Conservation (phyloP, 768 basidiomycete species). For the Rhizopogon vinicolor region DNA sequence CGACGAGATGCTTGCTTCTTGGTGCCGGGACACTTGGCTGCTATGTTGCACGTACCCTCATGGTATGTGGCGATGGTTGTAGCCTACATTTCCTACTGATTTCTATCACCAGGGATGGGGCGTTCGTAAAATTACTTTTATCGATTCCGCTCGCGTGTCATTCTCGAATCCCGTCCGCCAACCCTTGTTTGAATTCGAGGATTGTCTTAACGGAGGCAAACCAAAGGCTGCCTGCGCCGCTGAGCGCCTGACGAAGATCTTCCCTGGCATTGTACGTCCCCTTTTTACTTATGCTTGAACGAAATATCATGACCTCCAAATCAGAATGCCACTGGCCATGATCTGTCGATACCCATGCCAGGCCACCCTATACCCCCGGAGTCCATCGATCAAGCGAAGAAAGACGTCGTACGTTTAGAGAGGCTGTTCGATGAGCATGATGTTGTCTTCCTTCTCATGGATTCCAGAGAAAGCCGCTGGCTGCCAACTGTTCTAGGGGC, state of each 20-base stretch:
- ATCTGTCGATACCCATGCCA: conserved; percentile 91
- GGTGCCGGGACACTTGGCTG: conserved; percentile 97
- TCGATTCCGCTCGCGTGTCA: conserved; percentile 88
- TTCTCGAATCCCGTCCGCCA: conserved; percentile 98
- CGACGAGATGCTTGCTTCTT: conserved; percentile 77
- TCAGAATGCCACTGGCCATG: conserved; percentile 78
- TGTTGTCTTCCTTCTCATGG: conserved; percentile 91
- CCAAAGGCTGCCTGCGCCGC: conserved; percentile 93
- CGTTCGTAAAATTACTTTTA: conserved; percentile 86
- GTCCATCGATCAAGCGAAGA: conserved; percentile 50
- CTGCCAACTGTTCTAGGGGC: conserved; percentile 87
- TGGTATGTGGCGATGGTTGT: conserved; percentile 48
- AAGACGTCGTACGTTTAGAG: conserved; percentile 73
- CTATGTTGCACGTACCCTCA: conserved; percentile 87
- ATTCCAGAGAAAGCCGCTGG: conserved; percentile 97
- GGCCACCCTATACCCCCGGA: conserved; percentile 83
- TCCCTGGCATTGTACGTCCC: conserved; percentile 80
- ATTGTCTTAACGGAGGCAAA: conserved; percentile 89
- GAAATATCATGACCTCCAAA: background rate
- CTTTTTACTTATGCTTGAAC: background rate
- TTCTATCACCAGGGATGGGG: conserved; percentile 79
- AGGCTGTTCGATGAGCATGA: conserved; percentile 81
- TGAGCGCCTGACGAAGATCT: conserved; percentile 78
- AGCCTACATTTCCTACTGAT: background rate
- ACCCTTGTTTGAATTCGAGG: conserved; percentile 92